Base-by-base conservation (phyloP, 208 protist species). In the Leishmania arabica region DNA sequence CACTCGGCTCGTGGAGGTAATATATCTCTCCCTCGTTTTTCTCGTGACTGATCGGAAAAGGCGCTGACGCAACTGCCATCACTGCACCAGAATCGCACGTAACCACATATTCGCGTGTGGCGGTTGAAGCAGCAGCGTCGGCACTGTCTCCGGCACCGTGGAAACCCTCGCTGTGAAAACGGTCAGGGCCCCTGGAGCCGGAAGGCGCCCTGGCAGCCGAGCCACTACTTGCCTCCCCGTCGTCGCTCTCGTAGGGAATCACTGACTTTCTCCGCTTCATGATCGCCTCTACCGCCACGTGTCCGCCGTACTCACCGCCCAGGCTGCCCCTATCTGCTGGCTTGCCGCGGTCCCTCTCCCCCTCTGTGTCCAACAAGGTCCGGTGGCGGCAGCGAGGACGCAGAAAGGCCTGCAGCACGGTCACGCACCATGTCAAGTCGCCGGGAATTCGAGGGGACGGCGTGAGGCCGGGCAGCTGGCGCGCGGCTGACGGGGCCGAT, bases 361-460 rank as follows among this genome's bases (percentile, higher is more conserved):
- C 51, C 53, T 56, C 72, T 27, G 31, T 45, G 49, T 47, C 51
- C 34, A 15, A 42, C n/a, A 27, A 62, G 1, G 31, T 47, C 17
- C 19, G 49, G n/a, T 47, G 34, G 51, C 3, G 11, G 69, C 72
- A 49, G 64, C 42, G 62, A 71, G 76, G 5, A 24, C 76, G 76
- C 76, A 79, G 42, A 27, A 79, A 79, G 27, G 60, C 62, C 34
- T 79, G 76, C 62, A 79, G 17, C 45, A 79, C 64, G 3, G 76
- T 79, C 7, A 56, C 64, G 66, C 76, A 79, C 76, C 76, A 71
- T 7, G 76, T 71, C 76, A 79, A 56, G 62, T 79, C 76, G 4
- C 47, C 60, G 58, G 76, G 76, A 37, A 34, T 56, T 17, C 76
- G 76, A 47, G 64, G 58, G 27, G 31, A 72, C 31, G 58, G 45